Conservation (phyloP, 2,329 filamentous ascomycete species). For the Thyridium curvatum region DNA sequence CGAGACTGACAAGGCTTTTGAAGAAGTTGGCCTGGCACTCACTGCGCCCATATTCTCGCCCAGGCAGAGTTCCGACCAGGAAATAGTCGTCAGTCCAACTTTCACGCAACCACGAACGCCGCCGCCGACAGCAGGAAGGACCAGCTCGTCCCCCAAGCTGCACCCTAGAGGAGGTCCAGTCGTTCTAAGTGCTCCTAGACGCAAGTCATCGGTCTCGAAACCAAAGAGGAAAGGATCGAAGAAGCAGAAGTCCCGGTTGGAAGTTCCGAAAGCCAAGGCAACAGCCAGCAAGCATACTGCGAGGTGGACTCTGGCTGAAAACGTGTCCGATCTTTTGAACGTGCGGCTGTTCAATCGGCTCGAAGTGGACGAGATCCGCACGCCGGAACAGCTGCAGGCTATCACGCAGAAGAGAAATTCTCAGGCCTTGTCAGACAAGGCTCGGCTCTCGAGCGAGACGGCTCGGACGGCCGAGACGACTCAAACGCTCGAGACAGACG, state of each 20-base stretch:
- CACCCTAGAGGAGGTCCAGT: constrained; percentile 6
- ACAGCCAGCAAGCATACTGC: constrained; percentile 22
- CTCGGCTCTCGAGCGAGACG: too few species aligned
- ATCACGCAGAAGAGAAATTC: constrained; percentile 28
- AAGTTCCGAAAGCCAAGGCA: constrained; percentile 16
- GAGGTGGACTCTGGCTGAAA: constrained; percentile 49
- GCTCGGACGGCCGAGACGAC: constrained; percentile 20
- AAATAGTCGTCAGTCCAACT: constrained; percentile 2
- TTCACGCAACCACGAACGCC: constrained; percentile 9
- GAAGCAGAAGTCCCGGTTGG: constrained; percentile 21
- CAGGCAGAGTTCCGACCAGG: constrained; percentile 25
- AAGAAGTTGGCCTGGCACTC: constrained; percentile 34
- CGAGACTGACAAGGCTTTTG: constrained; percentile 45
- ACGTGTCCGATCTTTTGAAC: constrained; percentile 50
- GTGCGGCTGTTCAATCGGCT: constrained; percentile 47
- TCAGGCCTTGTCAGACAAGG: too few species aligned
- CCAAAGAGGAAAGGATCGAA: constrained; percentile 35
- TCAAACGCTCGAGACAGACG: constrained; percentile 17
- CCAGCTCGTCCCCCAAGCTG: not conserved
- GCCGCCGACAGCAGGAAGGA: not conserved
- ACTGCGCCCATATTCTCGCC: constrained; percentile 6
- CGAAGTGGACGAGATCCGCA: constrained; percentile 54
- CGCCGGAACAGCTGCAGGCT: constrained; percentile 42
- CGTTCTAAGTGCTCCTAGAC: constrained; percentile 13
- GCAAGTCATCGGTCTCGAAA: constrained; percentile 22